phyloP scores from a whole-genome alignment of 257 asterid genomes.

The Capsicum baccatum region DNA sequence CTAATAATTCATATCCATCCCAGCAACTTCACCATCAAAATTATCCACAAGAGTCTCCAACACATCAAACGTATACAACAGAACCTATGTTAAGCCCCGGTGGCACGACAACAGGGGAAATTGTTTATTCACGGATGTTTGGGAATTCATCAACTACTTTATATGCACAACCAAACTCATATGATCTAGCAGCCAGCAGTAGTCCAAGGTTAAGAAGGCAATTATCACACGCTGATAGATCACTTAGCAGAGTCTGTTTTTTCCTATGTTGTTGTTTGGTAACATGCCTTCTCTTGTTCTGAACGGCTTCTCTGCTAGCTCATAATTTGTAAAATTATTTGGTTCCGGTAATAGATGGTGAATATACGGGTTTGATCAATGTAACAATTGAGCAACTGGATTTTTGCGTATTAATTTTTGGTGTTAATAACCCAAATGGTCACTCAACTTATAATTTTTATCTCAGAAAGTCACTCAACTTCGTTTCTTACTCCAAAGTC shows the following conservation, averaged over 20 bases:
- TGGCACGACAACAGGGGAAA: slow-evolving; percentile 48
- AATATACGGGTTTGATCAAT: neutral
- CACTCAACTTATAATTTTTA: too few relatives aligned
- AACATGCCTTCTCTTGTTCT: slow-evolving; percentile 62
- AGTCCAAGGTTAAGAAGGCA: slow-evolving; percentile 61
- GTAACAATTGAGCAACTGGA: neutral
- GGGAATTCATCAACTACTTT: slow-evolving; percentile 54
- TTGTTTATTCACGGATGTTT: slow-evolving; percentile 56
- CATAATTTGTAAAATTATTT: neutral
- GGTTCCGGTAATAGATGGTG: neutral
- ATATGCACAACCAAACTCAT: slow-evolving; percentile 55
- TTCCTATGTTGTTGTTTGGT: slow-evolving; percentile 65
- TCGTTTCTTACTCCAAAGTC: too few relatives aligned
- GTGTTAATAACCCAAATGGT: too few relatives aligned
- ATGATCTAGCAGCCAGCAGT: slow-evolving; percentile 40
- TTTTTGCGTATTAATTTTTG: neutral
- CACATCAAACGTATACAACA: neutral
- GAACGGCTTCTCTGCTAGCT: neutral
- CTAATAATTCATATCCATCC: slow-evolving; percentile 26
- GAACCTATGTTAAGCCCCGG: slow-evolving; percentile 36
- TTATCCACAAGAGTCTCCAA: neutral
- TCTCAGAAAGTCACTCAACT: too few relatives aligned
- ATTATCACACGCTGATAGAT: slow-evolving; percentile 53
- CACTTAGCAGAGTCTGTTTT: slow-evolving; percentile 60
- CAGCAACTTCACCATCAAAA: slow-evolving; percentile 42